Evolutionary conservation across 371 early-diverging fungal genomes (phyloP), one percentile per base, ranked within the genome.

Genomic region (Fennellomyces sp.): DNA sequence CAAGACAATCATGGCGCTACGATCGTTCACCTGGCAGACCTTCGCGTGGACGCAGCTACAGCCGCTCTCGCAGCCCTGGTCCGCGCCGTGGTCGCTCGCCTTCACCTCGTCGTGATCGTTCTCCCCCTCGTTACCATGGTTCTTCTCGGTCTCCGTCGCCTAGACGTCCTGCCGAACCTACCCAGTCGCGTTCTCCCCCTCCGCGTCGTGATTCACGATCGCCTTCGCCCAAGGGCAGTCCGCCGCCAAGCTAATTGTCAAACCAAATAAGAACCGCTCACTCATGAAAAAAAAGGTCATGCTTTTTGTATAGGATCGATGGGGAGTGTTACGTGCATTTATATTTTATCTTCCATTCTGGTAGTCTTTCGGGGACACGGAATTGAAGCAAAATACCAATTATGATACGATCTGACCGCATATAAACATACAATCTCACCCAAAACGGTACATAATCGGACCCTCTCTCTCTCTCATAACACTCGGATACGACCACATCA

Each of bases 71-170:
- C 13, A 26, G 28, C 21, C 30, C 76, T 92, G 39, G 39, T 17
- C 50, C 95, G 92, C 8, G 88, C 92, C 26, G 92, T 94, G 17
- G 78, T 86, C n/a, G 83, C 7, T 60, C 60, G 17, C 56, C 56
- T 28, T 59, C 60, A 11, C 65, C 65, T 28, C 63, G 63, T 31
- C 51, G 56, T 31, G 35, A 31, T 19, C 53, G 55, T 29, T 61
- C 61, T 17, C 54, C 55, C 11, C 65, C 51, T 13, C 65, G 60
- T 4, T 31, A 41, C 35, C 59, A 38, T 15, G 42, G 35, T n/a
- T 52, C 57, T 11, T 50, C 51, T 19, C 63, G 63, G 19, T 54
- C 55, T 13, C 55, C 35, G n/a, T 28, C 55, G 13, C 55, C 39
- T 27, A 19, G 26, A 33, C 17, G 27, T 2, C 2, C 23, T 45